A percentile compares a stretch with the other conserved stretches of the same genome.
Evolutionary conservation across 371 early-diverging fungal genomes (phyloP).

Genomic region (Polyrhizophydium stewartii): DNA sequence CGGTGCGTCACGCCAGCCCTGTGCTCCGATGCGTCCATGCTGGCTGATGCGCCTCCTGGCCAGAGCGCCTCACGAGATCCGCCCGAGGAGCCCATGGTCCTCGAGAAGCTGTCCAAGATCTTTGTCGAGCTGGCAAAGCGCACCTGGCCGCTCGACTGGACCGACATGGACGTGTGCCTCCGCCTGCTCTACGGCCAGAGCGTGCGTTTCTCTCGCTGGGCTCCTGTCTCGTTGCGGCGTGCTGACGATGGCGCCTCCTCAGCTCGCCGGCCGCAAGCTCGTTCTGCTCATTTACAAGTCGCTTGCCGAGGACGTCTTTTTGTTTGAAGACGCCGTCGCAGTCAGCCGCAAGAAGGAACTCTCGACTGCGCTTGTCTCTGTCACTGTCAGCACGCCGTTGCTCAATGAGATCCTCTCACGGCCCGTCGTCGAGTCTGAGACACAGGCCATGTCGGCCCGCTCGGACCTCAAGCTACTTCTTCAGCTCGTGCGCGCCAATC

Average conservation of each 20-base stretch:
- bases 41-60: not conserved
- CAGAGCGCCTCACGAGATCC: not conserved
- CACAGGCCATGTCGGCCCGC: not conserved
- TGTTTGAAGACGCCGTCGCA: constrained; percentile 53
- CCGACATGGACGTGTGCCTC: constrained; percentile 42
- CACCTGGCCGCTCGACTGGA: constrained; percentile 54
- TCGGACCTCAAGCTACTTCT: constrained; percentile 15
- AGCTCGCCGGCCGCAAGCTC: constrained; percentile 26
- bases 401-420: constrained; percentile 8
- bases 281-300: constrained; percentile 37
- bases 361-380: constrained; percentile 36
- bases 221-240: not conserved
- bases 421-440: not conserved
- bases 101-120: constrained; percentile 43
- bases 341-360: constrained; percentile 46
- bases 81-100: constrained; percentile 26
- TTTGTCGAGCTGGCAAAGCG: constrained; percentile 53
- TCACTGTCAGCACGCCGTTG: constrained; percentile 9
- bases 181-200: constrained; percentile 30
- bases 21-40: constrained; percentile 4
- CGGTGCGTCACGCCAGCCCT: constrained; percentile 17
- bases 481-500: constrained; percentile 33
- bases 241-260: not conserved
- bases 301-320: constrained; percentile 50
- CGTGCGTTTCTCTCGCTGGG: constrained; percentile 18